Percentiles rank a stretch among this genome's conserved stretches.
phyloP scores from a whole-genome alignment of 257 asterid genomes.

The Verbascum thapsus region DNA sequence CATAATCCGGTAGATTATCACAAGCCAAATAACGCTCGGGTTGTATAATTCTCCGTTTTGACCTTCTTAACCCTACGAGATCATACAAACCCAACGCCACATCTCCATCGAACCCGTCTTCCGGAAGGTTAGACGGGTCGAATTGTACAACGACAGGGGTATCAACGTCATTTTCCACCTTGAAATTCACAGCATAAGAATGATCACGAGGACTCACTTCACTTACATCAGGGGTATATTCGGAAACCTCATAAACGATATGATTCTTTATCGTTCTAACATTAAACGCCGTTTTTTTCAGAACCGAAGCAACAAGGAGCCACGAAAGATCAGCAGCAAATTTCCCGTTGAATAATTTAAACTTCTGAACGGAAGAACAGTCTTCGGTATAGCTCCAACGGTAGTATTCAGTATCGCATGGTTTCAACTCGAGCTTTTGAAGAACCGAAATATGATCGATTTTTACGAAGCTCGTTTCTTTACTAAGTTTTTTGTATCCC shows the following conservation, averaged over 20 bases:
- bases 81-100: constrained; percentile 46
- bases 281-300: constrained; percentile 58
- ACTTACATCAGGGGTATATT: constrained; percentile 31
- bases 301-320: constrained; percentile 67
- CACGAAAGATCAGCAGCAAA: constrained; percentile 75
- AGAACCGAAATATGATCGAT: constrained; percentile 61
- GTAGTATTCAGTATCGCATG: constrained; percentile 57
- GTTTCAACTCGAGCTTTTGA: constrained; percentile 68
- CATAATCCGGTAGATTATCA: constrained; percentile 64
- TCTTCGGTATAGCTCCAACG: constrained; percentile 88
- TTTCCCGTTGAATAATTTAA: constrained; percentile 52
- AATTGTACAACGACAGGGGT: constrained; percentile 46
- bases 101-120: constrained; percentile 34
- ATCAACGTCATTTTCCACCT: constrained; percentile 52
- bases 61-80: constrained; percentile 61
- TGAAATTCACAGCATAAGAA: constrained; percentile 57
- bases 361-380: constrained; percentile 58
- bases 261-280: constrained; percentile 61
- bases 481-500: constrained; percentile 51
- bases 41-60: constrained; percentile 65
- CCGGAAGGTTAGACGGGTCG: constrained; percentile 33
- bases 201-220: constrained; percentile 25
- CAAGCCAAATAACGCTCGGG: constrained; percentile 83
- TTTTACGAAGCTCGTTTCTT: constrained; percentile 46
- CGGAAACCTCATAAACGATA: constrained; percentile 65